Evolutionary conservation across 306 rosid genomes (phyloP).

Genomic region (Senna siamea): DNA sequence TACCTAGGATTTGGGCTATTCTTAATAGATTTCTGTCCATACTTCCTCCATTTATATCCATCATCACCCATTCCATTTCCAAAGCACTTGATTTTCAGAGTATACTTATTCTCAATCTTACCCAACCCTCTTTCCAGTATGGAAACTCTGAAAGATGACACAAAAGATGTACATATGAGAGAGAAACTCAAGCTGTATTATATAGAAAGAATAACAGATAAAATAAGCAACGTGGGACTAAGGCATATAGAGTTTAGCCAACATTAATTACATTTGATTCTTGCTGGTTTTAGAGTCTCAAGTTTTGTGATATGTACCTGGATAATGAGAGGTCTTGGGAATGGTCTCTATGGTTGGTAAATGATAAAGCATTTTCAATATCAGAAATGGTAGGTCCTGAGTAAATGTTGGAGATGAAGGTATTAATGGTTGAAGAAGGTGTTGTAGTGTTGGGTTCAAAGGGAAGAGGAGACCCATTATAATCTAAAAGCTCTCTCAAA

Average conservation of each 20-base stretch:
- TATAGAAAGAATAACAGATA: too few species aligned
- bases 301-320: constrained; percentile 40
- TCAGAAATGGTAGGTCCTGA: constrained; percentile 79
- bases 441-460: constrained; percentile 18
- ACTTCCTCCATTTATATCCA: constrained; percentile 94
- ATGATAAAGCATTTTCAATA: constrained; percentile 71
- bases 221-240: neutral
- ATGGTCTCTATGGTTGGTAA: constrained; percentile 46
- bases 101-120: constrained; percentile 83
- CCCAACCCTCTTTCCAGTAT: constrained; percentile 62
- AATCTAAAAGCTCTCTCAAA: constrained; percentile 69
- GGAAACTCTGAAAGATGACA: constrained; percentile 54
- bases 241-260: too few species aligned
- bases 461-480: constrained; percentile 58
- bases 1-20: constrained; percentile 95
- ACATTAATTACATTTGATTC: too few species aligned
- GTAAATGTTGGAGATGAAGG: constrained; percentile 54
- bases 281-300: neutral
- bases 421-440: constrained; percentile 38
- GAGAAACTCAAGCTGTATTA: neutral
- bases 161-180: neutral
- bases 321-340: constrained; percentile 54
- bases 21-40: constrained; percentile 90
- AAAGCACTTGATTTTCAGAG: constrained; percentile 79
- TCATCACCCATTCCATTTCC: constrained; percentile 86